Evolutionary conservation across 2,329 filamentous ascomycete species (phyloP), one percentile per base, ranked within the genome.

Genomic region (Sclerotiophoma versabilis): DNA sequence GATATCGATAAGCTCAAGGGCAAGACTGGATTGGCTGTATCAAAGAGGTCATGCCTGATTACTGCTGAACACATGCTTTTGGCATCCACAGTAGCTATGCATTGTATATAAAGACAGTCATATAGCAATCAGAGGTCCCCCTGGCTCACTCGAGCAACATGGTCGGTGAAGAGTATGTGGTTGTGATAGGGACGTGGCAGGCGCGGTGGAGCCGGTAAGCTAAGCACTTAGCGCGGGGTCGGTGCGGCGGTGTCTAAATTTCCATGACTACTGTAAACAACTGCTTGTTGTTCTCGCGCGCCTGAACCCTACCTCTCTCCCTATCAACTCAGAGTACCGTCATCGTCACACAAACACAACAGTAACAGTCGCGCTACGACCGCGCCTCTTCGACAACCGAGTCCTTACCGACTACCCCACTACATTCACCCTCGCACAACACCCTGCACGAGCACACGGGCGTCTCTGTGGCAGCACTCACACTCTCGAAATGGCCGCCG

Each of bases 371-470:
- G 51, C 51, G 45, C 34, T 23, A 49, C 45, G 12, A 41, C 30
- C 45, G 51, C 51, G 45, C 41, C 29, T 44, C 45, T 39, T 39
- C 29, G 34, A 27, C 39, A 45, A 43, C 22, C 30, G 41, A 37
- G 23, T 22, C 47, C 27, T 23, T 17, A 47, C 51, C 55, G 33
- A 46, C 54, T 51, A 49, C 63, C 62, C 61, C 65, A 54, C 65
- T 30, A 50, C 42, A 33, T 45, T 54, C 57, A 53, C 46, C 56
- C 57, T 58, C 49, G 43, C 55, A 50, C 56, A 57, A 54, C 60
- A 59, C 58, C 57, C 59, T 54, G 60, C 56, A 65, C 63, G 64
- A 68, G 68, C 69, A 72, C 66, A 70, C 69, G 65, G 71, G 64
- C 65, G 29, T 43, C 22, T 49, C 44, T 38, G 29, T 54, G 45